Evolutionary conservation across 176 grass and related monocot genomes (phyloP).

Genomic region (Poa pratensis): DNA sequence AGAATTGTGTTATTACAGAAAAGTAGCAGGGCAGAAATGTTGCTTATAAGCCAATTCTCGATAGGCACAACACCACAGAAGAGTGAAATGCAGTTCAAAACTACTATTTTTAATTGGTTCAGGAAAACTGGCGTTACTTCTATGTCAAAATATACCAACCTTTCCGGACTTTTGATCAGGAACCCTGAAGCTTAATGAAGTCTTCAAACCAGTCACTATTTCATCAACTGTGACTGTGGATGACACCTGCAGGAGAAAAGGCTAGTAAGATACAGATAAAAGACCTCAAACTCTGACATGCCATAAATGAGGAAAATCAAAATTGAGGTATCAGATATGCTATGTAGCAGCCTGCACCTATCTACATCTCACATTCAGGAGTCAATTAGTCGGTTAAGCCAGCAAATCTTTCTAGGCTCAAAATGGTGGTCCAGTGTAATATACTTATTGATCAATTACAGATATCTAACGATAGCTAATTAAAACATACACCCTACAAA

Average conservation of each 20-base stretch:
- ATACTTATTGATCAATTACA: slow-evolving; percentile 11
- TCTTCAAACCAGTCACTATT: slow-evolving; percentile 66
- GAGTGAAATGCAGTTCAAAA: slow-evolving; percentile 10
- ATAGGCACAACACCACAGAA: not conserved
- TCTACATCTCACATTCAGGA: slow-evolving; percentile 21
- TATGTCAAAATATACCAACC: slow-evolving; percentile 48
- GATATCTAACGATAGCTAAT: not conserved
- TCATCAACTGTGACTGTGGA: slow-evolving; percentile 76
- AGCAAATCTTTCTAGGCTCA: not conserved
- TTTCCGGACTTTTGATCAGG: slow-evolving; percentile 90
- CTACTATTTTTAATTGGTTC: not conserved
- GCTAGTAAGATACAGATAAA: slow-evolving; percentile 40
- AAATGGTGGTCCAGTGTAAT: not conserved
- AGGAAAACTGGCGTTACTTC: not conserved
- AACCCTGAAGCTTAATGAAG: slow-evolving; percentile 77
- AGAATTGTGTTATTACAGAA: not conserved
- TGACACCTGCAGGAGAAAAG: slow-evolving; percentile 62
- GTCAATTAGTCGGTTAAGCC: not conserved
- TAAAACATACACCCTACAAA: not conserved
- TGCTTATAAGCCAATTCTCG: not conserved
- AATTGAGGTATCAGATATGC: not conserved
- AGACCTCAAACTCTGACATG: not conserved
- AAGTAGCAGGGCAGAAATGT: not conserved
- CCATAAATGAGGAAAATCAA: not conserved
- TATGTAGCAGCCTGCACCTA: not conserved